phyloP scores from a whole-genome alignment of 2,329 filamentous ascomycete species.

The Pyrenophora seminiperda region DNA sequence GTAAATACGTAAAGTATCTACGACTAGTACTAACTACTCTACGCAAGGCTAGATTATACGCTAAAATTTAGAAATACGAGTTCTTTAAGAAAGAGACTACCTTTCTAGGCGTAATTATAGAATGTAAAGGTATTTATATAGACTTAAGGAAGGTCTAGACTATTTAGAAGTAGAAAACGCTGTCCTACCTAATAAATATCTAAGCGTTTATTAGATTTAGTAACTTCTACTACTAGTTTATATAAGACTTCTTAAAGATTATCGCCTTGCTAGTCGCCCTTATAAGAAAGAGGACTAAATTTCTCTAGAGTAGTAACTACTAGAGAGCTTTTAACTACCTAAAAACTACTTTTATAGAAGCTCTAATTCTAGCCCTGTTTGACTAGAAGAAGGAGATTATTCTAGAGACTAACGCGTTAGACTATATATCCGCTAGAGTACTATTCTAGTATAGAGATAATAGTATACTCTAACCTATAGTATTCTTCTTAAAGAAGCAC shows the following conservation, averaged over 20 bases:
- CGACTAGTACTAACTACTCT: neutral
- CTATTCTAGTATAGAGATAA: conserved; percentile 14
- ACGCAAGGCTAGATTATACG: neutral
- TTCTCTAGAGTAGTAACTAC: neutral
- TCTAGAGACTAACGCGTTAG: conserved; percentile 1
- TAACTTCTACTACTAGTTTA: conserved; percentile 1
- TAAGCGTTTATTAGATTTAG: neutral
- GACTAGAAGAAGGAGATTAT: neutral
- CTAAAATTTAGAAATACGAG: neutral
- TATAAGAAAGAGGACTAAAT: neutral
- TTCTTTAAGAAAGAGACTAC: neutral
- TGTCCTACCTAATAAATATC: neutral
- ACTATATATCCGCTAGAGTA: conserved; percentile 9
- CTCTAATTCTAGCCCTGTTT: neutral
- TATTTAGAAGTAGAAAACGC: neutral
- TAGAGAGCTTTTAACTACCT: neutral
- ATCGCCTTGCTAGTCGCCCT: neutral
- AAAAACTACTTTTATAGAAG: neutral
- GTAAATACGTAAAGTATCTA: neutral
- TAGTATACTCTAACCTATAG: conserved; percentile 17
- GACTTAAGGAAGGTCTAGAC: neutral
- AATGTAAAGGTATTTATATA: neutral
- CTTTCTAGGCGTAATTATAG: neutral
- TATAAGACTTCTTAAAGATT: neutral
- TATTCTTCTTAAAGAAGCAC: conserved; percentile 32